Conservation (phyloP, 169 alveolate species). For the Plasmodium reichenowi region DNA sequence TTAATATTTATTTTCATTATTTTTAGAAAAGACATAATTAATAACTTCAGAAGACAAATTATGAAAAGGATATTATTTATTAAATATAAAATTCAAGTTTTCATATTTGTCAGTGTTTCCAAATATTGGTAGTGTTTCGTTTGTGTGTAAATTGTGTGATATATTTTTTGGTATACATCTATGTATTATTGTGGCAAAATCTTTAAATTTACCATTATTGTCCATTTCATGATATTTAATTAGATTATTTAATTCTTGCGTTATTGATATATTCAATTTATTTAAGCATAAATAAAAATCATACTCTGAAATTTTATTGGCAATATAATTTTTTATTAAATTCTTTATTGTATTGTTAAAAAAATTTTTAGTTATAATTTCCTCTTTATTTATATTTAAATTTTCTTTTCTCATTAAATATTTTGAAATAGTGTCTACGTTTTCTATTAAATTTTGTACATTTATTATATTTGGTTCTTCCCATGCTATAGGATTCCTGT, state of each 20-base stretch:
- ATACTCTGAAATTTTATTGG: slow-evolving; percentile 57
- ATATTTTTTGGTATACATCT: slow-evolving; percentile 52
- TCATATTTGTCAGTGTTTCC: slow-evolving; percentile 16
- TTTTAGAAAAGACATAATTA: not conserved
- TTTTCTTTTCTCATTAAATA: slow-evolving; percentile 26
- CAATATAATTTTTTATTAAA: slow-evolving; percentile 59
- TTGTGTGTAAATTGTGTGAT: slow-evolving; percentile 36
- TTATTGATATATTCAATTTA: slow-evolving; percentile 63
- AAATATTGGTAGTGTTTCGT: not conserved
- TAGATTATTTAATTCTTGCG: slow-evolving; percentile 55
- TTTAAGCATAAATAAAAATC: slow-evolving; percentile 46
- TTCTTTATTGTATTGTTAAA: slow-evolving; percentile 62
- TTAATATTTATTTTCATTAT: too few species aligned
- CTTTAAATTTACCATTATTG: slow-evolving; percentile 72
- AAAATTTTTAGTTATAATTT: slow-evolving; percentile 33
- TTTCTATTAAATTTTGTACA: slow-evolving; percentile 39
- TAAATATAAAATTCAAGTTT: slow-evolving; percentile 46
- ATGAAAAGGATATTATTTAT: slow-evolving; percentile 8
- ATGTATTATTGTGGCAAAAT: slow-evolving; percentile 68
- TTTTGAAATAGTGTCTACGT: slow-evolving; percentile 53
- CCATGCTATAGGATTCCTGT: slow-evolving; percentile 70
- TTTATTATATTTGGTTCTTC: slow-evolving; percentile 49
- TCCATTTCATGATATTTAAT: slow-evolving; percentile 63
- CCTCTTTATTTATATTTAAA: slow-evolving; percentile 27
- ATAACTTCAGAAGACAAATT: slow-evolving; percentile 1